A percentile compares a stretch with the other conserved stretches of the same genome.
Evolutionary conservation across 257 asterid genomes (phyloP).

Genomic region (Przewalskia tangutica): DNA sequence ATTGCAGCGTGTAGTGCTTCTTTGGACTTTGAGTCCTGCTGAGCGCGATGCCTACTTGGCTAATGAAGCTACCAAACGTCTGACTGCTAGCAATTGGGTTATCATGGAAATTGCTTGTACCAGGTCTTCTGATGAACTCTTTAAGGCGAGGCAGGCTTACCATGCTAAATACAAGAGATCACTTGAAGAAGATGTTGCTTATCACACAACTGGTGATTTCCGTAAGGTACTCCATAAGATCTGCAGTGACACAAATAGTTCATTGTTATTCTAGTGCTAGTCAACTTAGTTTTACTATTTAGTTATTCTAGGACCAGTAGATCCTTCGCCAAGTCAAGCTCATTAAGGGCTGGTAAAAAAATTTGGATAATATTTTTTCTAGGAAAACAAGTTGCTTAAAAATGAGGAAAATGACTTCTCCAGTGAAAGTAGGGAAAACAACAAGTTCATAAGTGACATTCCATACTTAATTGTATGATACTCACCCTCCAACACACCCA

Average conservation of each 20-base stretch:
- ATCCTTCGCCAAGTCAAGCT: neutral
- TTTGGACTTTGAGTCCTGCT: conserved; percentile 71
- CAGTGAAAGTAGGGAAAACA: no score
- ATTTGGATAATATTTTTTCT: no score
- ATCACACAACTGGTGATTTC: conserved; percentile 66
- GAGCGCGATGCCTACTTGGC: conserved; percentile 72
- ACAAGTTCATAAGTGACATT: no score
- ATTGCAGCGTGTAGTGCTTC: conserved; percentile 50
- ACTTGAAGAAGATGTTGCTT: conserved; percentile 84
- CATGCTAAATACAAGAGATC: conserved; percentile 68
- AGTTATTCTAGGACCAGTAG: neutral
- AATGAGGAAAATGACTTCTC: no score
- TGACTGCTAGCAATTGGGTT: conserved; percentile 43
- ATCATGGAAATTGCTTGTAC: conserved; percentile 78
- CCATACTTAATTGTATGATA: no score
- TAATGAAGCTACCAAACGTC: conserved; percentile 61
- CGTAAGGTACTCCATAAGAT: conserved; percentile 47
- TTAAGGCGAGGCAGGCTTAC: conserved; percentile 59
- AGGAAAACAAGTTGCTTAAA: no score
- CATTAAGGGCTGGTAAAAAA: no score
- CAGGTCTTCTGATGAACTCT: conserved; percentile 55
- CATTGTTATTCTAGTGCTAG: neutral
- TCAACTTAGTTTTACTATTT: neutral
- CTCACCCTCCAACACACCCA: no score
- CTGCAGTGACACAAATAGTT: neutral